Conservation (phyloP, 2,329 filamentous ascomycete genomes). For the Epicoccum sorghinum region DNA sequence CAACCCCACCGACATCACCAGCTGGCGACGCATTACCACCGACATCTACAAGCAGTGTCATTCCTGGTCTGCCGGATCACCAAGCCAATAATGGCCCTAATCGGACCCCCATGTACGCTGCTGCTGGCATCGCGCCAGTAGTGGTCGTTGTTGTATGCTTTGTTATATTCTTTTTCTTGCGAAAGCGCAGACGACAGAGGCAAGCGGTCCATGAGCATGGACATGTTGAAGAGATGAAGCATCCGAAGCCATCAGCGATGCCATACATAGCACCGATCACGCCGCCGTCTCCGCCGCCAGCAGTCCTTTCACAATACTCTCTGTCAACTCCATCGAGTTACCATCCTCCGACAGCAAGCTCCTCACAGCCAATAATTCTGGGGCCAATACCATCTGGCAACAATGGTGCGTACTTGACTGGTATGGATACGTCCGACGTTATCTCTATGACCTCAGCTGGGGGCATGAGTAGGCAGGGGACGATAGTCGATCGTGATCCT, state of each 20-base stretch:
- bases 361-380: constrained; percentile 41
- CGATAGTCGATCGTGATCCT: constrained; percentile 31
- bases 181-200: constrained; percentile 38
- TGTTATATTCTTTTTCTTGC: constrained; percentile 34
- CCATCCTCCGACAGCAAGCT: constrained; percentile 23
- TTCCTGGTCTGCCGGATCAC: background rate
- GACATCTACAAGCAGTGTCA: background rate
- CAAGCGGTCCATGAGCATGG: constrained; percentile 13
- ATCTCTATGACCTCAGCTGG: constrained; percentile 36
- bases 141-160: constrained; percentile 34
- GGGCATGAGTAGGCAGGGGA: constrained; percentile 17
- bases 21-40: background rate
- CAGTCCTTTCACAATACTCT: constrained; percentile 24
- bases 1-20: background rate
- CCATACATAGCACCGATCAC: constrained; percentile 32
- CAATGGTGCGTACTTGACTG: constrained; percentile 45
- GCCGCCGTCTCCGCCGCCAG: constrained; percentile 17
- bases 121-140: constrained; percentile 32
- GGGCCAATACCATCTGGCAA: constrained; percentile 41
- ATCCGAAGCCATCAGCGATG: constrained; percentile 14
- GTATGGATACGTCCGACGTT: constrained; percentile 47
- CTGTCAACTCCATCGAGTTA: constrained; percentile 18
- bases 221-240: constrained; percentile 36
- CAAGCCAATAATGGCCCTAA: constrained; percentile 13
- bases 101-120: constrained; percentile 28